Evolutionary conservation across 2,329 filamentous ascomycete genomes (phyloP), one percentile per base, ranked within the genome.

Genomic region (Ophiostoma sp.): DNA sequence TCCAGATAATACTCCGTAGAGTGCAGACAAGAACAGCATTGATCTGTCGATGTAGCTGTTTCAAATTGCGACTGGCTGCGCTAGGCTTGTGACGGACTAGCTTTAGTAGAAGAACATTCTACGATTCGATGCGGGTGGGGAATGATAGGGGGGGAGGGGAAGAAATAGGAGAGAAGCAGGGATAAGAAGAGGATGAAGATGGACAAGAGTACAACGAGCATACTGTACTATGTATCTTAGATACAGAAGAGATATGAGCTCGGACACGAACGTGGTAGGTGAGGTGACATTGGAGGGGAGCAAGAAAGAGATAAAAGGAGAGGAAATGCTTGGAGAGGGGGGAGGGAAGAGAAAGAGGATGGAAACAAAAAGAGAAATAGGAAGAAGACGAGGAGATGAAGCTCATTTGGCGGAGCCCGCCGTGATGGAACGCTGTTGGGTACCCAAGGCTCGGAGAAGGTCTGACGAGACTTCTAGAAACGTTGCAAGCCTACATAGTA

Each of bases 31-130:
- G 27, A 27, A n/a, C 57, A 62, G 62, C 62, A 65, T 65, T 65
- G 35, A 65, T 65, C 33, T 65, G 35, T 65, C 62, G 8, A 65
- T 65, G 35, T 41, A 23, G 62, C 20, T 65, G 62, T 65, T 65
- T 65, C 62, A 65, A 65, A 65, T 65, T 65, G 62, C 62, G 62
- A 65, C 62, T 23, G 35, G 20, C 62, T 65, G 35, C 62, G 62
- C 62, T 65, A 65, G 62, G n/a, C 33, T 15, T 39, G 35, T 39
- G 35, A n/a, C 33, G 62, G 62, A 39, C 35, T 39, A 39, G 62
- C n/a, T 23, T 15, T 27, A 23, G 35, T 39, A 65, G 62, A 65
- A 65, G 62, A 65, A 65, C 20, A 39, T 39, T 65, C 33, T 39
- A 65, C 62, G 62, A 20, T 33, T 62, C 31, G 57, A 62, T 62